These are phyloP conservation scores for Taxawa tesnikishii DNA, from an alignment of 2,329 filamentous ascomycete species.

Conservation along the genomic window DNA sequence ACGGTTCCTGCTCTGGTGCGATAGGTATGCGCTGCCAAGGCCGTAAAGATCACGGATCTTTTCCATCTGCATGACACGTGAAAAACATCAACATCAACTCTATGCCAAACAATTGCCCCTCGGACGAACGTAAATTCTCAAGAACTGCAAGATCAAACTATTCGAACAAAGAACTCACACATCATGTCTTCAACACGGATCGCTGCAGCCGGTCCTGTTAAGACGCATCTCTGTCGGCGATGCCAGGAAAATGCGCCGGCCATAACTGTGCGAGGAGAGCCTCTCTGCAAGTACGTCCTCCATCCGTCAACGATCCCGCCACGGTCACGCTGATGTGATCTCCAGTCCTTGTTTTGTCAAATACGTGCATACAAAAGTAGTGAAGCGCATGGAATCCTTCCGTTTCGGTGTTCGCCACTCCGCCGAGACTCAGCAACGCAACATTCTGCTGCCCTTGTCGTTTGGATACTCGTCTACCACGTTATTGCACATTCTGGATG, in stretches of 20 bases:
- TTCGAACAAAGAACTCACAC: no score
- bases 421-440: conserved; percentile 31
- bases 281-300: conserved; percentile 43
- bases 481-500: conserved; percentile 63
- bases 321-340: not conserved
- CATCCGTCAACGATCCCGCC: not conserved
- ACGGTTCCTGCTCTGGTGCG: no score
- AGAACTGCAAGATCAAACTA: no score
- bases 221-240: conserved; percentile 37
- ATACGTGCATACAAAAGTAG: conserved; percentile 66
- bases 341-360: conserved; percentile 60
- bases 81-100: no score
- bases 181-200: no score
- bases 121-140: no score
- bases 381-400: conserved; percentile 64
- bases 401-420: conserved; percentile 33
- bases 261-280: conserved; percentile 45
- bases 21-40: no score
- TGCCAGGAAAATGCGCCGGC: conserved; percentile 40
- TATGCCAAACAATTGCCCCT: no score
- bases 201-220: not conserved
- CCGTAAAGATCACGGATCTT: no score
- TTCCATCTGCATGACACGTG: no score
- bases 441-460: conserved; percentile 67
- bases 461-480: conserved; percentile 70